phyloP scores from a whole-genome alignment of 352 stramenopile species.

The Phytophthora meadii region DNA sequence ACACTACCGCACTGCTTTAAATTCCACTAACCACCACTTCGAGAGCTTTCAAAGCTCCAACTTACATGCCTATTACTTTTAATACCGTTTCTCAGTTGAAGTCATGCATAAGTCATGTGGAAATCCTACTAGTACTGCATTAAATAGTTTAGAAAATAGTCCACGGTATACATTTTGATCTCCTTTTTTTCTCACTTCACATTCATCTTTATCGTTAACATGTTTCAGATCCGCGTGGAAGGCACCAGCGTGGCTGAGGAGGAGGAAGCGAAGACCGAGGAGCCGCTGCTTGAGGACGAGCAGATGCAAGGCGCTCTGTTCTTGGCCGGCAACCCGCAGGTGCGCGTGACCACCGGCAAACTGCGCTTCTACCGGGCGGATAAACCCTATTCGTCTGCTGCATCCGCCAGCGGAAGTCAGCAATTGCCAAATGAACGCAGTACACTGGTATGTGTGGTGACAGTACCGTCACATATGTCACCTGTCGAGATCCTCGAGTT shows the following conservation, averaged over 20 bases:
- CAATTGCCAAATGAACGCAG: conserved; percentile 74
- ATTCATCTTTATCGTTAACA: conserved; percentile 27
- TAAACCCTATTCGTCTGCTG: conserved; percentile 46
- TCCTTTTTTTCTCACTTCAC: conserved; percentile 1
- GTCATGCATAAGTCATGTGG: too few relatives aligned
- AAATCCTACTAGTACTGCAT: too few relatives aligned
- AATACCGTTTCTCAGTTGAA: background rate
- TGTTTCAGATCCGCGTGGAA: conserved; percentile 90
- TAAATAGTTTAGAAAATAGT: too few relatives aligned
- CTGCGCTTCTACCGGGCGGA: conserved; percentile 86
- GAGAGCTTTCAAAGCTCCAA: too few relatives aligned
- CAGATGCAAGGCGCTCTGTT: conserved; percentile 57
- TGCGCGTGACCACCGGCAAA: conserved; percentile 77
- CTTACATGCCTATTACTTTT: background rate
- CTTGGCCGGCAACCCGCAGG: conserved; percentile 80
- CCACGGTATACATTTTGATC: background rate
- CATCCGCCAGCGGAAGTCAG: conserved; percentile 20
- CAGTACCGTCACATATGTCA: conserved; percentile 85
- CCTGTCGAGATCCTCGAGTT: conserved; percentile 89
- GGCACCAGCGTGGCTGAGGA: conserved; percentile 49
- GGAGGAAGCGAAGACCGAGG: conserved; percentile 48
- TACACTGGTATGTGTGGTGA: conserved; percentile 83
- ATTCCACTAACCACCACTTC: too few relatives aligned
- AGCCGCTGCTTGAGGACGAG: conserved; percentile 13
- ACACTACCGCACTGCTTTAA: too few relatives aligned